These are phyloP conservation scores for Candida oleophila DNA, from an alignment of 805 yeast genomes.

Conservation along the genomic window DNA sequence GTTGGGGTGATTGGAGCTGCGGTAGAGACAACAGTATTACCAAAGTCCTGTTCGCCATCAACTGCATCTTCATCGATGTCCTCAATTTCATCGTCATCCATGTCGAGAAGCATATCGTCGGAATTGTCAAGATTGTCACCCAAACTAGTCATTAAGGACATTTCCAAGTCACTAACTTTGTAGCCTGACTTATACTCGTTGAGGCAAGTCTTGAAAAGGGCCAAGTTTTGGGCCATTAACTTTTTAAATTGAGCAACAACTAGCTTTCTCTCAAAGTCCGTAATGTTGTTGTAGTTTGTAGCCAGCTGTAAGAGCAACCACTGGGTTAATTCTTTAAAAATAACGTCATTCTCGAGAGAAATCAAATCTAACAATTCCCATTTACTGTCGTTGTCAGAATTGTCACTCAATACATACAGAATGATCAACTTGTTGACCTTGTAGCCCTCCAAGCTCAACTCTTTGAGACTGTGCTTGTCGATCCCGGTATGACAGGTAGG, in stretches of 20 bases:
- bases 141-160: constrained; percentile 67
- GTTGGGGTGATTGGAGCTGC: not conserved
- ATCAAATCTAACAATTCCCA: not conserved
- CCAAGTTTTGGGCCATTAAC: constrained; percentile 19
- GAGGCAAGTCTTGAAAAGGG: constrained; percentile 20
- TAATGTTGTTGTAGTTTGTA: not conserved
- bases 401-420: constrained; percentile 11
- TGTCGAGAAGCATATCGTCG: constrained; percentile 15
- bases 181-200: constrained; percentile 13
- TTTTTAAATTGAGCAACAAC: constrained; percentile 20
- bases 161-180: constrained; percentile 39
- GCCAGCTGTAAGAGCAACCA: not conserved
- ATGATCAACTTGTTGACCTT: constrained; percentile 30
- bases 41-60: constrained; percentile 4
- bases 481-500: not conserved
- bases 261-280: constrained; percentile 9
- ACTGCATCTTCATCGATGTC: constrained; percentile 20
- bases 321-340: not conserved
- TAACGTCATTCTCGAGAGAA: not conserved
- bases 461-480: constrained; percentile 11
- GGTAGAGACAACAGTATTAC: constrained; percentile 7
- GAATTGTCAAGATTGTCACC: constrained; percentile 17
- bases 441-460: constrained; percentile 19
- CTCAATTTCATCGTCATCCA: constrained; percentile 19
- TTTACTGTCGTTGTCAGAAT: not conserved